Percentiles rank a stretch among this genome's conserved stretches.
These are phyloP conservation scores for Suhomyces kilbournensis DNA, from an alignment of 805 yeast genomes.

Conservation along the genomic window DNA sequence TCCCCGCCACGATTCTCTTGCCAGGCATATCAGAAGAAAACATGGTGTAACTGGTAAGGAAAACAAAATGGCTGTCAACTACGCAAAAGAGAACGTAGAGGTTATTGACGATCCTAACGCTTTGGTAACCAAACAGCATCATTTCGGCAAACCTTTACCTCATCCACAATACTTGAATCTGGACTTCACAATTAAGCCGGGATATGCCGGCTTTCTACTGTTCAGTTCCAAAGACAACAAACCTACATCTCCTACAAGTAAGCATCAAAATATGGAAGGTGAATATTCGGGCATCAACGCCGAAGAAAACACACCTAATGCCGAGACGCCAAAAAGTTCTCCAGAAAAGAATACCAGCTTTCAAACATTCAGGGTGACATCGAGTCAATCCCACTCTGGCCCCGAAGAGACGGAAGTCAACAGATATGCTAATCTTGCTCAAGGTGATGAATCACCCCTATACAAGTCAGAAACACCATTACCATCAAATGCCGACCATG, in stretches of 20 bases:
- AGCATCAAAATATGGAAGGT: neutral
- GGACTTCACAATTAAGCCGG: conserved; percentile 28
- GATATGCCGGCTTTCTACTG: conserved; percentile 30
- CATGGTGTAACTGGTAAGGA: conserved; percentile 45
- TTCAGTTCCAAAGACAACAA: conserved; percentile 18
- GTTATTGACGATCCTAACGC: conserved; percentile 29
- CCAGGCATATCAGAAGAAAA: conserved; percentile 42
- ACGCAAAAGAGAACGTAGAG: conserved; percentile 42
- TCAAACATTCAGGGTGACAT: neutral
- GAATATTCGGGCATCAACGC: neutral
- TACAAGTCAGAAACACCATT: neutral
- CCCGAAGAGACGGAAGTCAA: neutral
- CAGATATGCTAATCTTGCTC: neutral
- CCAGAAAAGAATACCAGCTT: neutral
- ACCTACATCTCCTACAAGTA: neutral
- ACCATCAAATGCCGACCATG: neutral
- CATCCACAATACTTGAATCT: conserved; percentile 29
- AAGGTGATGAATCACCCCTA: neutral
- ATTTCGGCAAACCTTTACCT: conserved; percentile 23
- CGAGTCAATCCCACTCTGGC: neutral
- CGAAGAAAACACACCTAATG: neutral
- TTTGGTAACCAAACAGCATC: conserved; percentile 7
- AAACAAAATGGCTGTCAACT: conserved; percentile 42
- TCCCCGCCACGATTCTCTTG: conserved; percentile 44
- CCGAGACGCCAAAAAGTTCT: neutral